phyloP scores from a whole-genome alignment of 768 basidiomycete species.

The Kwoniella botswanensis region DNA sequence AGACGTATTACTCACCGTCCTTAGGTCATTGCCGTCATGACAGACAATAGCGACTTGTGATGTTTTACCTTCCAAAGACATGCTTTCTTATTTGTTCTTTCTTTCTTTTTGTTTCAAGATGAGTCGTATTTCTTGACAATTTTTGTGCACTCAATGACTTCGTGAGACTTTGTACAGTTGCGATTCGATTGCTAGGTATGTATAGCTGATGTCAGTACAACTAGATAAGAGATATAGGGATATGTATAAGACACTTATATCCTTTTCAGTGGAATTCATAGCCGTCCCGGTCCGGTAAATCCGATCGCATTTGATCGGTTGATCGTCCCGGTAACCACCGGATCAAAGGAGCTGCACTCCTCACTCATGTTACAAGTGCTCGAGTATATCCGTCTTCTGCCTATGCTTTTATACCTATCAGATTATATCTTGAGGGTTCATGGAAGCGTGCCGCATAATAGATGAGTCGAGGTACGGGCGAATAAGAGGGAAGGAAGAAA shows the following conservation, averaged over 20 bases:
- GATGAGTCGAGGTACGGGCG: too few relatives aligned
- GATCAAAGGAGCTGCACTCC: neutral
- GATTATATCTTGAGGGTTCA: neutral
- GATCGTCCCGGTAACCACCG: neutral
- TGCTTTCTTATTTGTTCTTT: neutral
- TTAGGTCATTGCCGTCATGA: constrained; percentile 80
- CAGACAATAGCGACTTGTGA: constrained; percentile 77
- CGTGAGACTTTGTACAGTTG: too few relatives aligned
- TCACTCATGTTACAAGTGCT: too few relatives aligned
- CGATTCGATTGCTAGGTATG: neutral
- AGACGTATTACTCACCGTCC: constrained; percentile 61
- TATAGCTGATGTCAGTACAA: neutral
- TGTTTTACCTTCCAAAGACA: constrained; percentile 33
- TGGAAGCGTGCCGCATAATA: neutral
- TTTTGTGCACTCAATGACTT: too few relatives aligned
- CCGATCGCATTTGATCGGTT: constrained; percentile 5
- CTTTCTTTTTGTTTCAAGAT: neutral
- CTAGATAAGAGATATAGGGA: neutral
- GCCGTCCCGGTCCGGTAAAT: constrained; percentile 3
- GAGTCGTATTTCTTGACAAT: too few relatives aligned
- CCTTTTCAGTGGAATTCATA: neutral
- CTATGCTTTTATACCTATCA: neutral
- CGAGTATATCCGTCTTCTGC: neutral
- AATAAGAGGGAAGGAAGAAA: neutral
- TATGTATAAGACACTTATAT: neutral